Evolutionary conservation across 495 filamentous ascomycete genomes (phyloP).

Genomic region (Cryomyces antarcticus): DNA sequence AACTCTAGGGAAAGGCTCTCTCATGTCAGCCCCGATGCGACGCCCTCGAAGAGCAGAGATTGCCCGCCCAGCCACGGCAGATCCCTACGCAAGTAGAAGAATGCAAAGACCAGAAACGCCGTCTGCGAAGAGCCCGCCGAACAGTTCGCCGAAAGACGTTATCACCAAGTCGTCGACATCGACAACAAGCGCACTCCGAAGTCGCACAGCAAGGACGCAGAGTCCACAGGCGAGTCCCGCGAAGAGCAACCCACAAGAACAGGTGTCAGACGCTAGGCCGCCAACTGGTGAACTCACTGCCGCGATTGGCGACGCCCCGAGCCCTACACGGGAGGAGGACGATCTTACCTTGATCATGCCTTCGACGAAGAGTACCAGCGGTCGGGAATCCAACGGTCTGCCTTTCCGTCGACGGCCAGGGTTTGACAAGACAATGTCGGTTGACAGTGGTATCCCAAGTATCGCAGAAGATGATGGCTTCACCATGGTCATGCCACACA

Average conservation of each 20-base stretch:
- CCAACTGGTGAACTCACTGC: not conserved
- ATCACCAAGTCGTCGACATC: constrained; percentile 16
- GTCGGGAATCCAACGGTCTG: not conserved
- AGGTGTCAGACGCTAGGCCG: not conserved
- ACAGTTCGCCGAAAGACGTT: constrained; percentile 23
- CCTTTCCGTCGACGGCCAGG: constrained; percentile 9
- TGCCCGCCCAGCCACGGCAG: constrained; percentile 34
- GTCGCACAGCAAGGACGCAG: constrained; percentile 1
- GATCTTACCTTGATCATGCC: constrained; percentile 22
- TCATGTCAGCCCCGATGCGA: constrained; percentile 39
- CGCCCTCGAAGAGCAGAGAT: constrained; percentile 31
- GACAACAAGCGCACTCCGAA: constrained; percentile 8
- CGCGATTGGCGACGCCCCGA: constrained; percentile 1
- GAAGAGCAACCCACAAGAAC: not conserved
- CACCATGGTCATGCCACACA: constrained; percentile 21
- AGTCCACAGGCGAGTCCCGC: constrained; percentile 11
- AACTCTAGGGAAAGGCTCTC: constrained; percentile 14
- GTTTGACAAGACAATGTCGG: constrained; percentile 12
- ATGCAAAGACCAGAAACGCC: constrained; percentile 19
- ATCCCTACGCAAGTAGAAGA: constrained; percentile 29
- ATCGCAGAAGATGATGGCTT: constrained; percentile 20
- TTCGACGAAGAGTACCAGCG: constrained; percentile 1
- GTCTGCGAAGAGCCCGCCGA: constrained; percentile 19
- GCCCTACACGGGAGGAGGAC: constrained; percentile 9
- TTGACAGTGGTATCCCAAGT: constrained; percentile 14